A percentile compares a stretch with the other conserved stretches of the same genome.
Conservation (phyloP, 805 yeast species). For the Wickerhamiella lipophila region DNA sequence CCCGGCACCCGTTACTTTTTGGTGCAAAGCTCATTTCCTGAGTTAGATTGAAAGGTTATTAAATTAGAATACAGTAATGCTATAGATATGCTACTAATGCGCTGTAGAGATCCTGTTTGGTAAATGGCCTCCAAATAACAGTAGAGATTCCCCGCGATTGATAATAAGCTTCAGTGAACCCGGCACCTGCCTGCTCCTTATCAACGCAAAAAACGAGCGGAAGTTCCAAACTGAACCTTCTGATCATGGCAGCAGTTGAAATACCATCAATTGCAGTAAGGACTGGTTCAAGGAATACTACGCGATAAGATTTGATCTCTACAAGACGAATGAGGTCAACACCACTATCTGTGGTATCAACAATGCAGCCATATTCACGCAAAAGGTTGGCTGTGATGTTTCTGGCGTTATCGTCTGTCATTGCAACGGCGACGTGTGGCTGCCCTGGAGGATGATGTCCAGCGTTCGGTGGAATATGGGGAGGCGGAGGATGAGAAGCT, state of each 20-base stretch:
- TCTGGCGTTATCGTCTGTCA: constrained; percentile 49
- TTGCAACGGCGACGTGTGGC: constrained; percentile 29
- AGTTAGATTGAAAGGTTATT: too few species aligned
- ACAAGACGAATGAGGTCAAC: constrained; percentile 71
- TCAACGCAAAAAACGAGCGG: constrained; percentile 57
- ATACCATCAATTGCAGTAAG: constrained; percentile 48
- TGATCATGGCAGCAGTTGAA: constrained; percentile 82
- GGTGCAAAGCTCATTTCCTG: too few species aligned
- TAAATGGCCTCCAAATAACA: constrained; percentile 86
- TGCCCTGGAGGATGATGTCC: constrained; percentile 26
- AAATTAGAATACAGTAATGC: constrained; percentile 3
- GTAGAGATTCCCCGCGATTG: constrained; percentile 79
- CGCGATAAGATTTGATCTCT: constrained; percentile 49
- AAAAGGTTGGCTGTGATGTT: constrained; percentile 72
- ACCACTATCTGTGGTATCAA: constrained; percentile 88
- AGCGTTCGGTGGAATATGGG: constrained; percentile 42
- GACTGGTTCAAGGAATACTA: constrained; percentile 45
- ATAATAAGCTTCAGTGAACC: constrained; percentile 35
- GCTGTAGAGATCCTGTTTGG: constrained; percentile 68
- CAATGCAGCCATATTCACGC: constrained; percentile 80
- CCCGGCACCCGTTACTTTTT: too few species aligned
- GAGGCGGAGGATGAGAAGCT: constrained; percentile 62
- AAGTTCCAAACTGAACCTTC: constrained; percentile 61
- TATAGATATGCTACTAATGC: constrained; percentile 28
- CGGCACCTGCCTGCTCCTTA: constrained; percentile 8